phyloP scores from a whole-genome alignment of 345 rosid species.

The Eucalyptus brandiana region DNA sequence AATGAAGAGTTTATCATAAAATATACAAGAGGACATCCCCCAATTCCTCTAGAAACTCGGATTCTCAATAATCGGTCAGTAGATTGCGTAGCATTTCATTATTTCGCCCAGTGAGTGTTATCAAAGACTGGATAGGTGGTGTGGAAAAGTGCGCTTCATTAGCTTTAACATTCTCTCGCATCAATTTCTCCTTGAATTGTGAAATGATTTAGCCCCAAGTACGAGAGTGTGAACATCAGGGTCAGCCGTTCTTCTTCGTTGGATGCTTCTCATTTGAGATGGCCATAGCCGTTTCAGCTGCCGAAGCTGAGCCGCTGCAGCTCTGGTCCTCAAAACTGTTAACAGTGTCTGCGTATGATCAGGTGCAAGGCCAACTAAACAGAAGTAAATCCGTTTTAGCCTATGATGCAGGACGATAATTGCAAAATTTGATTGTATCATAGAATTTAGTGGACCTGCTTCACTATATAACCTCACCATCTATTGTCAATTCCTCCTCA shows the following conservation, averaged over 20 bases:
- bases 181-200: neutral
- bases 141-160: neutral
- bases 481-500: slow-evolving; percentile 40
- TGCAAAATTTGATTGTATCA: neutral
- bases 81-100: neutral
- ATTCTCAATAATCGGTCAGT: neutral
- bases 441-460: slow-evolving; percentile 33
- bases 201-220: neutral
- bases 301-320: slow-evolving; percentile 22
- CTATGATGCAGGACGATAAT: neutral
- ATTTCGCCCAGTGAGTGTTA: neutral
- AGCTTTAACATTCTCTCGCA: neutral
- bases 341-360: slow-evolving; percentile 29
- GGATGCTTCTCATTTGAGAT: slow-evolving; percentile 23
- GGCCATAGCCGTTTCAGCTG: slow-evolving; percentile 9
- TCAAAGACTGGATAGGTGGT: neutral
- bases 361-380: slow-evolving; percentile 32
- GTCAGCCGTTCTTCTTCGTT: slow-evolving; percentile 4
- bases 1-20: neutral
- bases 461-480: slow-evolving; percentile 52
- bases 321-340: slow-evolving; percentile 25
- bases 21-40: neutral
- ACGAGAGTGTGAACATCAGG: neutral
- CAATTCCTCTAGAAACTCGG: neutral
- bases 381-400: neutral